These are phyloP conservation scores for Ramularia collo-cygni DNA, from an alignment of 2,329 filamentous ascomycete species.

Conservation along the genomic window DNA sequence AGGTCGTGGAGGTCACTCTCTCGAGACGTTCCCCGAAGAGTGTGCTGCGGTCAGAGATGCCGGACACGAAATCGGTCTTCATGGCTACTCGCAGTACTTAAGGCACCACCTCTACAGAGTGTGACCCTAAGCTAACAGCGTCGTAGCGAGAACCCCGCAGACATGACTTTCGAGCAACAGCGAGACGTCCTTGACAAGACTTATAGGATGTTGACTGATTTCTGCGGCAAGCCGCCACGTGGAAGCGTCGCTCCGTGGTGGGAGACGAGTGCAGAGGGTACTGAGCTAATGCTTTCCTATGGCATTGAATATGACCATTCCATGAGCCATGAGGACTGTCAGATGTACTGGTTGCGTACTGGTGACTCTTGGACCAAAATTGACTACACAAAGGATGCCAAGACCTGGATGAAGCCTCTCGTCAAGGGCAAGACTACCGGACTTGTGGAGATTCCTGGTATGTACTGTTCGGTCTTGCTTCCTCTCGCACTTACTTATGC, in stretches of 20 bases:
- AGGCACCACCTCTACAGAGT: not conserved
- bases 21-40: constrained; percentile 60
- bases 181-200: constrained; percentile 66
- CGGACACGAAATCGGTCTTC: constrained; percentile 59
- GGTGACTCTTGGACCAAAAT: constrained; percentile 62
- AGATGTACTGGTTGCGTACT: constrained; percentile 55
- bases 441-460: constrained; percentile 55
- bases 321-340: constrained; percentile 58
- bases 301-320: constrained; percentile 63
- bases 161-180: constrained; percentile 68
- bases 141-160: constrained; percentile 54
- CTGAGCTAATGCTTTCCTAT: constrained; percentile 56
- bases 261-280: constrained; percentile 63
- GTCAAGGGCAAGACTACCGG: constrained; percentile 53
- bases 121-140: too few species aligned
- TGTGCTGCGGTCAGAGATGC: constrained; percentile 53
- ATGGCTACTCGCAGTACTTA: constrained; percentile 57
- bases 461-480: constrained; percentile 29
- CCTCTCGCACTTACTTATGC: not conserved
- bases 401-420: constrained; percentile 60
- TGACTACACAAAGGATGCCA: constrained; percentile 54
- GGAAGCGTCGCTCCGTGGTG: constrained; percentile 67
- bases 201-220: constrained; percentile 60
- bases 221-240: constrained; percentile 60
- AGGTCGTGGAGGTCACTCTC: constrained; percentile 42